Base-by-base conservation (phyloP, 2,329 filamentous ascomycete genomes). In the Phialophora expanda region DNA sequence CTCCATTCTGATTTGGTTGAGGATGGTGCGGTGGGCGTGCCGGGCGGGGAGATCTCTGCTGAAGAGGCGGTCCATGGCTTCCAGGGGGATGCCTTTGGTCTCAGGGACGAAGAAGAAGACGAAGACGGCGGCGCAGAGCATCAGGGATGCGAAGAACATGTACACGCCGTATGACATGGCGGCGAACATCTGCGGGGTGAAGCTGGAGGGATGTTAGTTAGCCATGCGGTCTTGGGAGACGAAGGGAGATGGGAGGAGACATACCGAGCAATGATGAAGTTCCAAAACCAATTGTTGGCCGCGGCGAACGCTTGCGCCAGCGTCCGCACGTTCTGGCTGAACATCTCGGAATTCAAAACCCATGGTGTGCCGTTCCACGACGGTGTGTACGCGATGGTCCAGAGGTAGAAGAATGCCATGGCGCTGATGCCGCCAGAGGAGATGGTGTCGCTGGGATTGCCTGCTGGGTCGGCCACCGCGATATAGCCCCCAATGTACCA, bases 321-420 rank as follows among this genome's bases (percentile, higher is more conserved):
- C 0, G 87, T 86, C 60, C 89, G 84, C 17, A 87, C 86, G 77
- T 89, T 89, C 69, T 87, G 85, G 72, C 89, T 86, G 76, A 92
- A 92, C 82, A 93, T 92, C 76, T 93, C 89, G 0, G 69, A 71
- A 66, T 72, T 73, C 30, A 73, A 59, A 24, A 93, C 89, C 90
- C 90, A 93, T 0, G 89, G 90, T 0, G 88, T 90, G 1, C 88
- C 89, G 74, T 90, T 90, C 89, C 88, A 91, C 0, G 85, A 85
- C 0, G 86, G 89, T 0, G 88, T 90, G 78, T 92, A 93, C 76
- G 89, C 88, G 0, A 84, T 86, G 0, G 89, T 90, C 86, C 87
- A 91, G 0, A 91, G 81, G 73, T 91, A 91, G 79, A 91, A 90
- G 81, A 91, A 90, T 76, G 66, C 67, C 70, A 90, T 83, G 38